Base-by-base conservation (phyloP, 2,329 filamentous ascomycete species). In the Fusarium sororula region DNA sequence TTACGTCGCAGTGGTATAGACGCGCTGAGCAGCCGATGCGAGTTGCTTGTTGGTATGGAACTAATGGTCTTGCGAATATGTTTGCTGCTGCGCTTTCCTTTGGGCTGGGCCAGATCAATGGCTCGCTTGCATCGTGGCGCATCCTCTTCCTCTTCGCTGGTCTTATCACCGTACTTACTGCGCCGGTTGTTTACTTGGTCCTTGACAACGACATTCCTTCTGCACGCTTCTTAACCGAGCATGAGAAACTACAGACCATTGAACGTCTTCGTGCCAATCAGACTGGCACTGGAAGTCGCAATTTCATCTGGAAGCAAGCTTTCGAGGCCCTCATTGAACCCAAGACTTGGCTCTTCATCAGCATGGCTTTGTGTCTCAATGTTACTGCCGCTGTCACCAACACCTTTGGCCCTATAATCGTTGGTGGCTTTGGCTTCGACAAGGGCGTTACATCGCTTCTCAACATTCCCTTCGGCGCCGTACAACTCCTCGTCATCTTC, bases 211-310 rank as follows among this genome's bases (percentile, higher is more conserved):
- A 91, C 71, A 86, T 91, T 24, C 79, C 85, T 0, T 87, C 87
- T 0, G 87, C 87, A 1, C 84, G 87, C 20, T 89, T 88, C 65
- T 77, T 96, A 32, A 92, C 84, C 13, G 87, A 91, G 59, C 86
- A 90, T 51, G 93, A 96, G 73, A 89, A 90, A 18, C 80, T 90
- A 0, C 85, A 94, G 47, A 92, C 91, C 0, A 84, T 95, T 32
- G 93, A 94, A 72, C 87, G 93, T 1, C 89, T 96, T 11, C 87
- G 93, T 0, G 86, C 90, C 28, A 96, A 96, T 75, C 90, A 94
- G 79, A 93, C 93, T 68, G 93, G 93, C 1, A 91, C 93, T 22
- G 92, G 91, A 4, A 92, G 90, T 69, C 90, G 90, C 72, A 87
- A 92, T 70, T 93, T 92, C 81, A 92, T 92, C 72, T 85, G 87